Base-by-base conservation (phyloP, 306 rosid genomes). In the Quercus agrifolia region DNA sequence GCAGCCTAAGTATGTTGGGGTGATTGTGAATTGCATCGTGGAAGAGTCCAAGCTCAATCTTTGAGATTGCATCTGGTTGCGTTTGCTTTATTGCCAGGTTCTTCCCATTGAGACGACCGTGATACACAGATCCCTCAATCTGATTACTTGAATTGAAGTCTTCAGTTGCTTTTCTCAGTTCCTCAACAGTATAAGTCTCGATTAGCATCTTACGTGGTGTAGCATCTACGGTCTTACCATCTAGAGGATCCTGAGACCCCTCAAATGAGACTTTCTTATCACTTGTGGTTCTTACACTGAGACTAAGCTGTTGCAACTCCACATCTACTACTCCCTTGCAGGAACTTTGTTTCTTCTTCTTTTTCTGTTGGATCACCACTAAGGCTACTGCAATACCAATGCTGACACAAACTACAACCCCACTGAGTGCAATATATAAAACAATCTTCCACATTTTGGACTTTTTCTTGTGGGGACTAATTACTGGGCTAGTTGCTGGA, bases 241-340 rank as follows among this genome's bases (percentile, higher is more conserved):
- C 93, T 56, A 77, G 78, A 33, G 86, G 56, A 20, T 86, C 88
- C 38, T 84, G 80, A 1, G 93, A 87, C 19, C 90, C 92, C 52
- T 92, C 97, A 72, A 94, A 92, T 18, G 97, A 94, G 21, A 90
- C 91, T 75, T 91, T 94, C 82, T 94, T 92, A 76, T 90, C 95
- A 54, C 94, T 87, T 21, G 91, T 87, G 5, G 95, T 92, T 91
- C 99, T 86, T 31, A 90, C 90, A 74, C 97, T 94, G 28, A 85
- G 93, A 68, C 89, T 89, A 35, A 92, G 91, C 85, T 91, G 90
- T 56, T 94, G 97, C 56, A 92, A 91, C 88, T 92, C 99, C 84
- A 90, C 56, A 21, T 92, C 97, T 3, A 81, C 97, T 5, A 81
- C 76, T 79, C 83, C 91, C 77, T 91, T 87, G 41, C 81, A 23